These are phyloP conservation scores for Fusarium decemcellulare DNA, from an alignment of 2,329 filamentous ascomycete genomes.

Conservation along the genomic window DNA sequence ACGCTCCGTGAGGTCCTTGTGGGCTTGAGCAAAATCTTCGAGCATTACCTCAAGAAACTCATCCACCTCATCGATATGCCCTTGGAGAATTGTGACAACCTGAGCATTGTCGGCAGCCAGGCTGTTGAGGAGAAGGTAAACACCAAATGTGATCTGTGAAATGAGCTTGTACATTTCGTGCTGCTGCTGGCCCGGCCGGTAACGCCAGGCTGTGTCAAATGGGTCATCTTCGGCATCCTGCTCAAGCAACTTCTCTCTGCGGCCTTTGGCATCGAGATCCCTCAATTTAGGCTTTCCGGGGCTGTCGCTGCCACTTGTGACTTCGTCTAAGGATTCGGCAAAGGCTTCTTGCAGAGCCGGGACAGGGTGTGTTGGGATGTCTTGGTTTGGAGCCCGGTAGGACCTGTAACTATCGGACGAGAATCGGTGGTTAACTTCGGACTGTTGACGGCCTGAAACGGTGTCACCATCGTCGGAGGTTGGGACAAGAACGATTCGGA, in stretches of 20 bases:
- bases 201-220: conserved; percentile 82
- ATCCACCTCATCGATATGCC: conserved; percentile 94
- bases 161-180: conserved; percentile 93
- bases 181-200: conserved; percentile 80
- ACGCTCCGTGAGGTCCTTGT: conserved; percentile 83
- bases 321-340: conserved; percentile 84
- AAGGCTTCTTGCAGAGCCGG: conserved; percentile 85
- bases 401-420: conserved; percentile 43
- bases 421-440: conserved; percentile 34
- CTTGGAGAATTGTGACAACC: conserved; percentile 90
- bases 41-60: conserved; percentile 88
- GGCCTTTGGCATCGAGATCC: conserved; percentile 69
- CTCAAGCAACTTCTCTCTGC: conserved; percentile 78
- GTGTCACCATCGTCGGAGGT: conserved; percentile 37
- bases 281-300: conserved; percentile 66
- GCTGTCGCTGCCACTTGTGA: conserved; percentile 63
- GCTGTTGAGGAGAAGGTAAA: conserved; percentile 87
- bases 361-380: conserved; percentile 74
- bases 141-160: conserved; percentile 93
- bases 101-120: conserved; percentile 91
- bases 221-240: conserved; percentile 77
- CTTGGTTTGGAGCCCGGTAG: conserved; percentile 39
- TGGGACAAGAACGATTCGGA: conserved; percentile 50
- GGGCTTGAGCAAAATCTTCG: conserved; percentile 86
- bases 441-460: conserved; percentile 18